Conservation (phyloP, 352 stramenopile genomes). For the Phytopythium oedochilum region DNA sequence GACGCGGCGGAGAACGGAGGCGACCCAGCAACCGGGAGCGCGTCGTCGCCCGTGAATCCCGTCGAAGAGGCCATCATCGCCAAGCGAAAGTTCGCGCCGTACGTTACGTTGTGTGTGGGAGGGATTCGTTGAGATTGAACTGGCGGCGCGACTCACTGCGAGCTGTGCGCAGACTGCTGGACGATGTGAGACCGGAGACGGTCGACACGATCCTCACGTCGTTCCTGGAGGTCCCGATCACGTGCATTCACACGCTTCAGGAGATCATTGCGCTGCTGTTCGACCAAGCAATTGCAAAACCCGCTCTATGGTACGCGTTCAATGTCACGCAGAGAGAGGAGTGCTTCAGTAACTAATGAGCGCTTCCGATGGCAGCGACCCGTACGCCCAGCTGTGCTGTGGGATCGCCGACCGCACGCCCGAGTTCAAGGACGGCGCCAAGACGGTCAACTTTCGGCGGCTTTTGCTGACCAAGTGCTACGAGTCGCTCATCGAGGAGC, state of each 20-base stretch:
- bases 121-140: too few species aligned
- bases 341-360: neutral
- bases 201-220: constrained; percentile 36
- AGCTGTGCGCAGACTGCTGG: constrained; percentile 33
- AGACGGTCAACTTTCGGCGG: constrained; percentile 80
- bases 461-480: constrained; percentile 79
- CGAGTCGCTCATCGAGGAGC: constrained; percentile 74
- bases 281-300: constrained; percentile 65
- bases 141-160: neutral
- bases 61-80: constrained; percentile 62
- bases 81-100: constrained; percentile 48
- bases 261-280: constrained; percentile 65
- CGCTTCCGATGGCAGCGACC: constrained; percentile 23
- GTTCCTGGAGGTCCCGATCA: constrained; percentile 63
- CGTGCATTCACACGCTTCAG: constrained; percentile 66
- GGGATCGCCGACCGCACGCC: constrained; percentile 62
- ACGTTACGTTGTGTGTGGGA: constrained; percentile 11
- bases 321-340: neutral
- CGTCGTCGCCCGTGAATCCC: constrained; percentile 28
- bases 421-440: constrained; percentile 81
- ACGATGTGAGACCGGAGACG: constrained; percentile 40
- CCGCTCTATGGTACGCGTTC: constrained; percentile 34
- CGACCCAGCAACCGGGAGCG: constrained; percentile 10
- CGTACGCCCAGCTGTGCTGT: constrained; percentile 56
- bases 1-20: constrained; percentile 8